Evolutionary conservation across 179 eudicot genomes (phyloP).

Genomic region (Spergularia azorica): DNA sequence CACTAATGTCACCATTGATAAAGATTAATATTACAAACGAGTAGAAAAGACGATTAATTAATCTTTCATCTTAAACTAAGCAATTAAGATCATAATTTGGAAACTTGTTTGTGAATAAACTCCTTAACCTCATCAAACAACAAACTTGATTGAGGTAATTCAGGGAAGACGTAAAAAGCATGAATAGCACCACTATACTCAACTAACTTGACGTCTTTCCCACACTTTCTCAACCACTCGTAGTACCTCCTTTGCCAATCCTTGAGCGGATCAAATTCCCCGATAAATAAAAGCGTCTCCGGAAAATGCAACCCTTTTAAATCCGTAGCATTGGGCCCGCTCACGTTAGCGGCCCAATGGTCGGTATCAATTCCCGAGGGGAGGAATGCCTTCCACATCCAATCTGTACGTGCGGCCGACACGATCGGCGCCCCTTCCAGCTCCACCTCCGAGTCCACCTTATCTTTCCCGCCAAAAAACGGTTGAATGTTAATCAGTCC

Average conservation of each 20-base stretch:
- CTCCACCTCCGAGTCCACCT: conserved; percentile 46
- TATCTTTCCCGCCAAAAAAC: conserved; percentile 71
- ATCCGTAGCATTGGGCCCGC: conserved; percentile 70
- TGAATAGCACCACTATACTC: conserved; percentile 65
- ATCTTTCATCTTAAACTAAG: no score
- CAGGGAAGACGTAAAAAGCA: conserved; percentile 69
- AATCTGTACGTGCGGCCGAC: conserved; percentile 42
- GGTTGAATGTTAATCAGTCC: conserved; percentile 74
- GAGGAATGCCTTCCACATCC: conserved; percentile 69
- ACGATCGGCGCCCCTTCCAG: conserved; percentile 41
- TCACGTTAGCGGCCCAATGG: conserved; percentile 63
- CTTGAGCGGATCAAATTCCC: conserved; percentile 70
- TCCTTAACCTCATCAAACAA: conserved; percentile 47
- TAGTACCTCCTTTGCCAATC: conserved; percentile 82
- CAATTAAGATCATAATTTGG: no score
- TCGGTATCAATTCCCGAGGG: conserved; percentile 44
- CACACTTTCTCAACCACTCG: conserved; percentile 55
- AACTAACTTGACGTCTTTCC: conserved; percentile 53
- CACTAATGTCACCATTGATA: no score
- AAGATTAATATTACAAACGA: no score
- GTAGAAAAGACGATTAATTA: no score
- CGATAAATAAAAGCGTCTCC: conserved; percentile 57
- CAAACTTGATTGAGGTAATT: conserved; percentile 47
- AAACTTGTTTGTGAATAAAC: conserved; percentile 33
- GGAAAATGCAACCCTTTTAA: conserved; percentile 51